These are phyloP conservation scores for Silene noctiflora DNA, from an alignment of 179 eudicot species.

Conservation along the genomic window DNA sequence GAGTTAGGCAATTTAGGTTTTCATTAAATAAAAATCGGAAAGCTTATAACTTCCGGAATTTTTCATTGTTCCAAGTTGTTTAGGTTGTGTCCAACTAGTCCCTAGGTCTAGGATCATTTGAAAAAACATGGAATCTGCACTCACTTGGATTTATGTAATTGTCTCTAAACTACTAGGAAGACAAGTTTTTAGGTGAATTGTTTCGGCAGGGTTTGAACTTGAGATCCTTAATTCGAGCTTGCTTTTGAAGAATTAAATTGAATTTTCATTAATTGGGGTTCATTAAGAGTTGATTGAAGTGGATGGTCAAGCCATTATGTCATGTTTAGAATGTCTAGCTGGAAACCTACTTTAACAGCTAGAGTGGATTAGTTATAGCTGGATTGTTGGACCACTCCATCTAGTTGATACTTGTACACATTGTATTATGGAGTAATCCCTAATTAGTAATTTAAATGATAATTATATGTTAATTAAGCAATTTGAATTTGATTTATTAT, in stretches of 20 bases:
- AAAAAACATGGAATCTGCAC: too few relatives aligned
- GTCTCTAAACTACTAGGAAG: too few relatives aligned
- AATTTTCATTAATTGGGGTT: background rate
- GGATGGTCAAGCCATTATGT: background rate
- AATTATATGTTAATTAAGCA: background rate
- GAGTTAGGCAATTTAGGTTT: too few relatives aligned
- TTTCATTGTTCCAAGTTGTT: too few relatives aligned
- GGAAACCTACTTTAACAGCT: conserved; percentile 19
- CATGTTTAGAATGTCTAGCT: conserved; percentile 10
- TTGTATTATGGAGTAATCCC: background rate
- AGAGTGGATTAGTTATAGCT: conserved; percentile 8
- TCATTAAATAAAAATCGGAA: too few relatives aligned
- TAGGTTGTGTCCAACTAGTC: too few relatives aligned
- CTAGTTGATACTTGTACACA: conserved; percentile 2
- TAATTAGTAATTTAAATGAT: background rate
- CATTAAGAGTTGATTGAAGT: background rate
- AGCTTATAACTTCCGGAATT: too few relatives aligned
- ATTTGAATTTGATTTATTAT: background rate
- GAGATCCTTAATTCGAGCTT: background rate
- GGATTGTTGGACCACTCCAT: conserved; percentile 21
- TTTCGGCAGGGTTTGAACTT: background rate
- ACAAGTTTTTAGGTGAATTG: background rate
- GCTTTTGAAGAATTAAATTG: background rate
- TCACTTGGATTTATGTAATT: too few relatives aligned
- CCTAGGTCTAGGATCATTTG: too few relatives aligned